Evolutionary conservation across 2,329 filamentous ascomycete genomes (phyloP).

Genomic region (Acarospora socialis): DNA sequence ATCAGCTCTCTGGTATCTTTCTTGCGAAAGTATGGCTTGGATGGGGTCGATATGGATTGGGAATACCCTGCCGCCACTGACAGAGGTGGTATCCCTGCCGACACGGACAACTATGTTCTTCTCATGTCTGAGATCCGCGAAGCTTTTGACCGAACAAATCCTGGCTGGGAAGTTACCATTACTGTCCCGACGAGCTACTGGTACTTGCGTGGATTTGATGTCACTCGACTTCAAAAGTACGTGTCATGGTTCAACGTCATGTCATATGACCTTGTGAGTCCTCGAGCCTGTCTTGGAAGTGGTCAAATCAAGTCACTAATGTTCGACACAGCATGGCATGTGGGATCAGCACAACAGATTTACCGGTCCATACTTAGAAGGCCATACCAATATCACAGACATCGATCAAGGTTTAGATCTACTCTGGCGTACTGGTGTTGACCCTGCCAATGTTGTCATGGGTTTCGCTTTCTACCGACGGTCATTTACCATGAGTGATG

Average conservation of each 20-base stretch:
- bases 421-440: constrained; percentile 32
- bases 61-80: constrained; percentile 7
- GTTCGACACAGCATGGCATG: not conserved
- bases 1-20: constrained; percentile 8
- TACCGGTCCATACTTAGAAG: constrained; percentile 22
- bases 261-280: not conserved
- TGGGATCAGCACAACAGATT: constrained; percentile 14
- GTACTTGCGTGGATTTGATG: constrained; percentile 8
- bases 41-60: constrained; percentile 14
- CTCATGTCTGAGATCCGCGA: not conserved
- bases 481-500: constrained; percentile 18
- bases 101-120: not conserved
- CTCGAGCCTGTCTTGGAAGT: not conserved
- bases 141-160: not conserved
- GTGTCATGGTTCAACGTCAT: not conserved
- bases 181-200: constrained; percentile 7
- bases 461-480: constrained; percentile 35
- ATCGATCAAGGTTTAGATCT: constrained; percentile 30
- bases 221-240: not conserved
- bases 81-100: constrained; percentile 1
- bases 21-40: constrained; percentile 7
- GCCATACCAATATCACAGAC: constrained; percentile 35
- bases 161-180: not conserved
- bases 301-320: not conserved
- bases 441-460: constrained; percentile 28